phyloP scores from a whole-genome alignment of 2,329 filamentous ascomycete genomes.

The Botrytis tulipae region DNA sequence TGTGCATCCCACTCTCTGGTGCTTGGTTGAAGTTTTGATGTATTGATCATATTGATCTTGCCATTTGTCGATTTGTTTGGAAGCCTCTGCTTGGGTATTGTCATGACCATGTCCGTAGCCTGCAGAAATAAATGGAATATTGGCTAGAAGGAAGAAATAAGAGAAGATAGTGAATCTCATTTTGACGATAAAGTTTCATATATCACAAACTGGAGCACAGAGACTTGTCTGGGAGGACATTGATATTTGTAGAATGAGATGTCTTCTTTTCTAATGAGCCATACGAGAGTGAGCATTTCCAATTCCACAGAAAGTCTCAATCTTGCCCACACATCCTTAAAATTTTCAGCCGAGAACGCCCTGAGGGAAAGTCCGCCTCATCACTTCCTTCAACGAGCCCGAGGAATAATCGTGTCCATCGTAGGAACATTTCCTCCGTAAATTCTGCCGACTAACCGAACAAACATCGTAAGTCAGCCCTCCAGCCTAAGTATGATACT shows the following conservation, averaged over 20 bases:
- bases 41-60: constrained; percentile 6
- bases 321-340: not conserved
- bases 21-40: not conserved
- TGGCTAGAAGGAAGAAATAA: not conserved
- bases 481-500: not conserved
- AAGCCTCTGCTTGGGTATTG: not conserved
- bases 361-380: not conserved
- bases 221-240: not conserved
- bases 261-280: not conserved
- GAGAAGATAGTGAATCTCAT: not conserved
- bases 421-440: not conserved
- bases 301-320: too few species aligned
- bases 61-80: constrained; percentile 10
- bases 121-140: not conserved
- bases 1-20: not conserved
- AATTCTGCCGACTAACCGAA: too few species aligned
- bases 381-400: not conserved
- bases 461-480: too few species aligned
- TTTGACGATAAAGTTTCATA: not conserved
- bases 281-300: too few species aligned
- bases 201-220: not conserved
- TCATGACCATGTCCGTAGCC: not conserved
- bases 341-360: not conserved
- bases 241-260: not conserved
- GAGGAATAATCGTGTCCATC: not conserved